Conservation (phyloP, 2,329 filamentous ascomycete genomes). For the Colletotrichum sp. region DNA sequence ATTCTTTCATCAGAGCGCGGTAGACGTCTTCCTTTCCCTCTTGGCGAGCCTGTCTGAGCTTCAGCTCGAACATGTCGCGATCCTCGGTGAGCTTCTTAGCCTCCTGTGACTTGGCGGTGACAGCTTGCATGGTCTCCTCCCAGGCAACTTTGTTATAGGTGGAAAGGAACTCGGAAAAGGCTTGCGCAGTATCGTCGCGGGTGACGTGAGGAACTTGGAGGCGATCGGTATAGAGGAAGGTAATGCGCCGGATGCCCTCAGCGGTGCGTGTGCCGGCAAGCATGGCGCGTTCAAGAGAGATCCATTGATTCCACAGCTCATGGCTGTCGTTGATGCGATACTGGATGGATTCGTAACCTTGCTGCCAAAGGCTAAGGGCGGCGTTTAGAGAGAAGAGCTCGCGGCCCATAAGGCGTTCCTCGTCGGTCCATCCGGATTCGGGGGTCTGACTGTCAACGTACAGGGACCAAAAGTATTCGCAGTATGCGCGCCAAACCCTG, state of each 20-base stretch:
- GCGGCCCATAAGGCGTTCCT: conserved; percentile 71
- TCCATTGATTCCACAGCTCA: conserved; percentile 79
- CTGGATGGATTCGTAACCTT: conserved; percentile 73
- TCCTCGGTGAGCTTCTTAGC: conserved; percentile 68
- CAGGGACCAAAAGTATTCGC: conserved; percentile 77
- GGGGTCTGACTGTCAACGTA: conserved; percentile 67
- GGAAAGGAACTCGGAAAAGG: conserved; percentile 77
- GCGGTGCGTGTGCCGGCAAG: conserved; percentile 61
- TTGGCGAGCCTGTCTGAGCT: conserved; percentile 63
- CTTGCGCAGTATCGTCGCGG: conserved; percentile 77
- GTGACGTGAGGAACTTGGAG: conserved; percentile 74
- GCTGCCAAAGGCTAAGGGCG: conserved; percentile 72
- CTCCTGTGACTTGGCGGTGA: conserved; percentile 65
- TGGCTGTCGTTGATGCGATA: conserved; percentile 81
- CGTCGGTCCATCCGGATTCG: conserved; percentile 63
- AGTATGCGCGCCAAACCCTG: conserved; percentile 78
- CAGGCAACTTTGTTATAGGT: conserved; percentile 74
- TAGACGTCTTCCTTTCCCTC: conserved; percentile 61
- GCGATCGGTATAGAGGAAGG: conserved; percentile 72
- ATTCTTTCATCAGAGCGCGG: conserved; percentile 62
- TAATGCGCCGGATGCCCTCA: conserved; percentile 67
- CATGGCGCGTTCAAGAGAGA: conserved; percentile 73
- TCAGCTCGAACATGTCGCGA: conserved; percentile 73
- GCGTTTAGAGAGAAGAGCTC: conserved; percentile 74
- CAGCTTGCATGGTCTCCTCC: conserved; percentile 74